Percentiles rank a stretch among this genome's conserved stretches.
Evolutionary conservation across 306 rosid genomes (phyloP).

Genomic region (Lathyrus sativus): DNA sequence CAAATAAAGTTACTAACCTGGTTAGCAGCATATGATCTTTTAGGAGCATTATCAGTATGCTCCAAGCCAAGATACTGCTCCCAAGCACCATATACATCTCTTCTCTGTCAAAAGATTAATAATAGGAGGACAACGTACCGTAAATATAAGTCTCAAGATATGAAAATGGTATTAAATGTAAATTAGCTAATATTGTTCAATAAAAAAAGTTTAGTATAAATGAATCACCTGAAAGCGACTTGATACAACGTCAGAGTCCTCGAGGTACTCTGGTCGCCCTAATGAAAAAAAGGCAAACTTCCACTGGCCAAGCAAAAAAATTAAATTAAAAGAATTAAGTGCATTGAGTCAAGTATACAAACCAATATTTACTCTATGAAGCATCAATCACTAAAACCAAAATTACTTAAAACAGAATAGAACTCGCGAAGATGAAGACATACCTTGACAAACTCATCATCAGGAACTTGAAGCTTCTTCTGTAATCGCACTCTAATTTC

Average conservation of each 20-base stretch:
- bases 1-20: conserved; percentile 54
- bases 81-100: conserved; percentile 95
- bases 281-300: conserved; percentile 84
- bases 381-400: conserved; percentile 32
- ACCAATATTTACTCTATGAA: conserved; percentile 2
- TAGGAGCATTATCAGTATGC: conserved; percentile 86
- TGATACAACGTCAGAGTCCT: conserved; percentile 74
- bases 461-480: conserved; percentile 77
- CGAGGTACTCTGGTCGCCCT: conserved; percentile 93
- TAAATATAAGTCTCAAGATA: conserved; percentile 18
- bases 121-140: conserved; percentile 25
- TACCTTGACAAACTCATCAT: conserved; percentile 89
- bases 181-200: conserved; percentile 7
- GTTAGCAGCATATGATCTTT: conserved; percentile 74
- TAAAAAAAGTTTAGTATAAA: neutral
- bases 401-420: conserved; percentile 11
- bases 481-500: conserved; percentile 74
- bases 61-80: conserved; percentile 96
- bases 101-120: conserved; percentile 56
- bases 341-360: conserved; percentile 3
- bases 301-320: conserved; percentile 61
- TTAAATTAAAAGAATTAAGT: conserved; percentile 16
- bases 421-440: conserved; percentile 23
- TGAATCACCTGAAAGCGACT: conserved; percentile 76
- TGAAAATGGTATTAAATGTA: neutral